phyloP scores from a whole-genome alignment of 1,139 yeast genomes.

The Saccharomyces hybrid region DNA sequence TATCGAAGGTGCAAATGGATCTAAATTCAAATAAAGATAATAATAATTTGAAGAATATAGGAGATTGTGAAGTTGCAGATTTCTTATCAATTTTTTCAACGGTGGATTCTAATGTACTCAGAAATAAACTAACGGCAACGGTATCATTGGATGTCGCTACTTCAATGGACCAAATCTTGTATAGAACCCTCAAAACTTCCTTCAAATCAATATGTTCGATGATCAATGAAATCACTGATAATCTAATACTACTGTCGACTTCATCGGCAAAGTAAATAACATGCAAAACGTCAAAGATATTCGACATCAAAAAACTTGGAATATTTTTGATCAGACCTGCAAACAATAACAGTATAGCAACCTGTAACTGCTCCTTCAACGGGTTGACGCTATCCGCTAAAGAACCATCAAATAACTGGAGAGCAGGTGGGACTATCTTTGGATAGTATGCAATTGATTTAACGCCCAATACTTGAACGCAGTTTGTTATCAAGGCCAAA shows the following conservation, averaged over 20 bases:
- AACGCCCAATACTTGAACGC: constrained; percentile 72
- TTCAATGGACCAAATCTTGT: constrained; percentile 53
- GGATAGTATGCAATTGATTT: constrained; percentile 81
- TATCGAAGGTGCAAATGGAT: constrained; percentile 50
- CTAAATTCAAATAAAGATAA: constrained; percentile 66
- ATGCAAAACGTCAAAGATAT: constrained; percentile 52
- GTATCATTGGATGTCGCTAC: constrained; percentile 39
- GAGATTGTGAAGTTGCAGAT: constrained; percentile 61
- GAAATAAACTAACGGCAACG: constrained; percentile 57
- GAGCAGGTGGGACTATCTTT: constrained; percentile 69
- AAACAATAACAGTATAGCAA: constrained; percentile 62
- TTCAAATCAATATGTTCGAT: constrained; percentile 64
- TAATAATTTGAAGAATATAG: constrained; percentile 62
- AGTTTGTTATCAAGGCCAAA: constrained; percentile 60
- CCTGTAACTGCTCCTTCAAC: constrained; percentile 41
- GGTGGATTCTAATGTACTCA: constrained; percentile 57
- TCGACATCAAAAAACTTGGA: constrained; percentile 77
- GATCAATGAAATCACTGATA: constrained; percentile 56
- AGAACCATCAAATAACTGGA: constrained; percentile 48
- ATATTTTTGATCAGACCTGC: constrained; percentile 74
- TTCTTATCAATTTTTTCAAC: constrained; percentile 67
- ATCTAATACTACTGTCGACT: constrained; percentile 53
- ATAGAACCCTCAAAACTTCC: constrained; percentile 53
- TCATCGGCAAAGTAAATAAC: constrained; percentile 50
- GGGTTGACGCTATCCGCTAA: constrained; percentile 30